Conservation (phyloP, 1,139 yeast species). For the Yamadazyma dushanensis region DNA sequence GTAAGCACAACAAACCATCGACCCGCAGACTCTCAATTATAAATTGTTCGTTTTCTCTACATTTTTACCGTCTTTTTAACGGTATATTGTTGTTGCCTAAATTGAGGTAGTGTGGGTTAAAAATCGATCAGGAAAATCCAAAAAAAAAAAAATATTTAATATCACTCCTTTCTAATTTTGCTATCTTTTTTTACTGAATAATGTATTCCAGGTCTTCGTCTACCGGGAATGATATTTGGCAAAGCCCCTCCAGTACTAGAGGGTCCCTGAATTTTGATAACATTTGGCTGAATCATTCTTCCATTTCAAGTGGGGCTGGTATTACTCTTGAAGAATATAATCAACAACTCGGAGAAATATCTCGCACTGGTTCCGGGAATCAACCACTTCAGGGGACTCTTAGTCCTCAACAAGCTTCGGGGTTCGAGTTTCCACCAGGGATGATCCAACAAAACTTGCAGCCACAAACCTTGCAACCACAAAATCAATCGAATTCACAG, state of each 20-base stretch:
- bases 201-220: conserved; percentile 5
- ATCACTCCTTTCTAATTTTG: conserved; percentile 1
- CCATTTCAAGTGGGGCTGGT: conserved; percentile 9
- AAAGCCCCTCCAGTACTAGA: conserved; percentile 5
- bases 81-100: conserved; percentile 1
- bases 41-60: background rate
- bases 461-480: too few relatives aligned
- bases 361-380: background rate
- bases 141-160: background rate
- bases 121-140: background rate
- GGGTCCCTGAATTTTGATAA: conserved; percentile 15
- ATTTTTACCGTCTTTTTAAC: background rate
- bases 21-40: too few relatives aligned
- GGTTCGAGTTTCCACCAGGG: background rate
- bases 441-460: too few relatives aligned
- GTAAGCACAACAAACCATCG: too few relatives aligned
- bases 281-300: conserved; percentile 14
- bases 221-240: conserved; percentile 7
- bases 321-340: conserved; percentile 2
- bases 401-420: too few relatives aligned
- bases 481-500: too few relatives aligned
- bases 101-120: conserved; percentile 5
- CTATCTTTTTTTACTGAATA: background rate
- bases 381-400: too few relatives aligned
- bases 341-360: background rate